A percentile compares a stretch with the other conserved stretches of the same genome.
Conservation (phyloP, 495 filamentous ascomycete species). For the Trichoderma orchidacearum region DNA sequence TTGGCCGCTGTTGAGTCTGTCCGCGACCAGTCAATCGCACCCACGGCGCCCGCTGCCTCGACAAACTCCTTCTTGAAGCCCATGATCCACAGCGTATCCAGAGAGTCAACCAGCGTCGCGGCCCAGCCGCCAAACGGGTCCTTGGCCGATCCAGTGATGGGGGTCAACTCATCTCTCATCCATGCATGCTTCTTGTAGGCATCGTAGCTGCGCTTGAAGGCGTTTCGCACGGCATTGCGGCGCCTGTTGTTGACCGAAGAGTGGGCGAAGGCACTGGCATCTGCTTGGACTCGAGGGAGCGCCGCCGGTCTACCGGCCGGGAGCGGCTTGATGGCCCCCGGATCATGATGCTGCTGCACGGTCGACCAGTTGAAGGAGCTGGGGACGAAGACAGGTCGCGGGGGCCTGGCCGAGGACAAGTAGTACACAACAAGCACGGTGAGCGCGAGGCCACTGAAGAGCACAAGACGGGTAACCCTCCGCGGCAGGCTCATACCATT, state of each 20-base stretch:
- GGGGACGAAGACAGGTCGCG: slow-evolving; percentile 8
- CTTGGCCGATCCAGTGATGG: slow-evolving; percentile 37
- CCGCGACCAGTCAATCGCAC: slow-evolving; percentile 61
- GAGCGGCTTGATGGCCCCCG: slow-evolving; percentile 44
- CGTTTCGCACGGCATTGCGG: slow-evolving; percentile 45
- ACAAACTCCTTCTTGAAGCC: slow-evolving; percentile 61
- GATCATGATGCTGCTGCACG: slow-evolving; percentile 44
- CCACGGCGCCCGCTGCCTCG: slow-evolving; percentile 52
- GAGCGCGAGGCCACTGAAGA: background rate
- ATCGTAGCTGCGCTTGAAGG: slow-evolving; percentile 59
- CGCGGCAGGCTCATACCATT: background rate
- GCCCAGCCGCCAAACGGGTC: slow-evolving; percentile 71
- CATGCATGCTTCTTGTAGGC: slow-evolving; percentile 67
- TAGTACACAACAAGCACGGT: background rate
- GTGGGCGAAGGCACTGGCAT: slow-evolving; percentile 39
- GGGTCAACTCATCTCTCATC: slow-evolving; percentile 62
- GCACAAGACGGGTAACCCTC: background rate
- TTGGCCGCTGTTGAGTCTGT: slow-evolving; percentile 37
- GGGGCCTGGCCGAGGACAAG: background rate
- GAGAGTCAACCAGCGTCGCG: slow-evolving; percentile 64
- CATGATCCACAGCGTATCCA: slow-evolving; percentile 84
- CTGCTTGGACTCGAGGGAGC: slow-evolving; percentile 54
- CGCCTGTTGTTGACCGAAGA: slow-evolving; percentile 32
- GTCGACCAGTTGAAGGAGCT: slow-evolving; percentile 41
- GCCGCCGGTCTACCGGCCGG: slow-evolving; percentile 44